Percentiles rank a stretch among this genome's conserved stretches.
These are phyloP conservation scores for Aspergillus cavernicola DNA, from an alignment of 495 filamentous ascomycete genomes.

Conservation along the genomic window DNA sequence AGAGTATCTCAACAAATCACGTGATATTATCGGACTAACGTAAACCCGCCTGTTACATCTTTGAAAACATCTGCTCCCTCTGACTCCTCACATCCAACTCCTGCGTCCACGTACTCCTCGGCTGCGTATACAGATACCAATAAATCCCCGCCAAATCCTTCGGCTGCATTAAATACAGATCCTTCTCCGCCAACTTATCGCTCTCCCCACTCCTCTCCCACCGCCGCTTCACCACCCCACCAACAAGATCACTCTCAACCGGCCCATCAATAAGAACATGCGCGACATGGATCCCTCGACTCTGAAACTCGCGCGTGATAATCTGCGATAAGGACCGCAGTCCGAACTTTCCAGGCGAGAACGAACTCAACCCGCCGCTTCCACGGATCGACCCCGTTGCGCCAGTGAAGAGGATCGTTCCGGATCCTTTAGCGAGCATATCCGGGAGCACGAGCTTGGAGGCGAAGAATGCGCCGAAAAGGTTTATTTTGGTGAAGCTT, in stretches of 20 bases:
- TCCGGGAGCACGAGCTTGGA: conserved; percentile 27
- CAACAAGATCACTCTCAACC: conserved; percentile 41
- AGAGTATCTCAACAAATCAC: too few species aligned
- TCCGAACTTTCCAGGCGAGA: conserved; percentile 32
- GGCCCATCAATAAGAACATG: conserved; percentile 33
- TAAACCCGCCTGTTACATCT: too few species aligned
- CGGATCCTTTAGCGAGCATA: conserved; percentile 20
- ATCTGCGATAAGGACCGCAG: conserved; percentile 26
- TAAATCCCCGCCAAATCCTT: conserved; percentile 20
- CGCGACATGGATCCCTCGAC: conserved; percentile 22
- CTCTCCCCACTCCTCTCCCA: conserved; percentile 29
- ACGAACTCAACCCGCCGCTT: conserved; percentile 21
- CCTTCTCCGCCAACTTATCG: conserved; percentile 22
- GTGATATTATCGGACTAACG: too few species aligned
- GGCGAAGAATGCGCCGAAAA: conserved; percentile 29
- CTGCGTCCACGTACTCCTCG: conserved; percentile 23
- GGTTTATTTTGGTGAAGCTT: conserved; percentile 27
- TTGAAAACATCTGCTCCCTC: conserved; percentile 17
- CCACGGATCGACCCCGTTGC: conserved; percentile 28
- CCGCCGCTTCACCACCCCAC: conserved; percentile 34
- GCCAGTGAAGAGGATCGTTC: conserved; percentile 31
- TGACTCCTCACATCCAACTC: conserved; percentile 18
- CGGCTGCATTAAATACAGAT: conserved; percentile 29
- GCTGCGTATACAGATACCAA: conserved; percentile 21
- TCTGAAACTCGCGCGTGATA: conserved; percentile 28